phyloP scores from a whole-genome alignment of 345 rosid genomes.

The Syzygium aqueum region DNA sequence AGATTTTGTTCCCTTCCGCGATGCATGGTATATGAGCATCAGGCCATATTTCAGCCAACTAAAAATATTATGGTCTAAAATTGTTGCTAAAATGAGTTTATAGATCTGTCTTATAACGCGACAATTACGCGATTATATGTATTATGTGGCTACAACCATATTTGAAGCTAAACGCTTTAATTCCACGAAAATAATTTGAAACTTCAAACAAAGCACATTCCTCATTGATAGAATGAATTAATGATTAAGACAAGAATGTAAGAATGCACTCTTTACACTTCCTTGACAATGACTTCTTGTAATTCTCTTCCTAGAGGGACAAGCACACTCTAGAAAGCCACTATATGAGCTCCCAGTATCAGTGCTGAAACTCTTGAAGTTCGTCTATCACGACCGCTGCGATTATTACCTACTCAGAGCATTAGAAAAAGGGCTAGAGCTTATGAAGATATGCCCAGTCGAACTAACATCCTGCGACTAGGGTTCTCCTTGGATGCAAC shows the following conservation, averaged over 20 bases:
- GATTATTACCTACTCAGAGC: not conserved
- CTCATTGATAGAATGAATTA: not conserved
- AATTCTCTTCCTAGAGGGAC: not conserved
- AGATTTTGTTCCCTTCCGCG: not conserved
- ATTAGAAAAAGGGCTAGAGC: not conserved
- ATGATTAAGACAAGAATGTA: not conserved
- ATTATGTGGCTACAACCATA: not conserved
- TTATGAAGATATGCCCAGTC: not conserved
- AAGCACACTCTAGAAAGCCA: not conserved
- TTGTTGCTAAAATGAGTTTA: not conserved
- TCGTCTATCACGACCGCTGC: accelerated
- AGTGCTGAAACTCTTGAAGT: not conserved
- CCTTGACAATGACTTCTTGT: not conserved
- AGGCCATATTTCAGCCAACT: not conserved
- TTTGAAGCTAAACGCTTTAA: not conserved
- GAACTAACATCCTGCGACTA: not conserved
- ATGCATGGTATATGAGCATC: not conserved
- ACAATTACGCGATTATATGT: not conserved
- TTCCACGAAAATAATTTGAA: not conserved
- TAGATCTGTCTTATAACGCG: not conserved
- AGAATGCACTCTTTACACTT: not conserved
- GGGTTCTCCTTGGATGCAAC: not conserved
- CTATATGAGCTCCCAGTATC: not conserved
- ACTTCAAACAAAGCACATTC: not conserved
- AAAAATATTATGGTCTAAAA: not conserved